A percentile compares a stretch with the other conserved stretches of the same genome.
Evolutionary conservation across 169 alveolate species (phyloP).

Genomic region (Plasmodium blacklocki): DNA sequence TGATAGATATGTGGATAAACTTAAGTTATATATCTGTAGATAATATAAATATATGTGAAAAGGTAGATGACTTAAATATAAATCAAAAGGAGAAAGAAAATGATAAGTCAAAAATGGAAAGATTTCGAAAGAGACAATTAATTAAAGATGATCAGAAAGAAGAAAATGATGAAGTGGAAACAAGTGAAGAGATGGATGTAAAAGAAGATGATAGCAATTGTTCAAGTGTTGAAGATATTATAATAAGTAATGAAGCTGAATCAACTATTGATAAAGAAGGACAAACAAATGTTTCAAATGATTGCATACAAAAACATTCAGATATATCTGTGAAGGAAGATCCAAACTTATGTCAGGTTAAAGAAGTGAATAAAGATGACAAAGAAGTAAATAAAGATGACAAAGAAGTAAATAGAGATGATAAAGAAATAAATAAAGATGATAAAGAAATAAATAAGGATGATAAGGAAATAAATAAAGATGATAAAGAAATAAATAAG

Average conservation of each 20-base stretch:
- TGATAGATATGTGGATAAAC: slow-evolving; percentile 14
- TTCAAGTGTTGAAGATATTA: background rate
- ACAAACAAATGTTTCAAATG: background rate
- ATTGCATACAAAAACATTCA: background rate
- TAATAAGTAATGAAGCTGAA: background rate
- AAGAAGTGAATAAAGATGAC: background rate
- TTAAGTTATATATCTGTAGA: slow-evolving; percentile 15
- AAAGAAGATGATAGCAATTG: too few species aligned
- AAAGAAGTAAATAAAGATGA: background rate
- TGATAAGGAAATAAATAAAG: background rate
- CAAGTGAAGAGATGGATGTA: too few species aligned
- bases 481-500: slow-evolving; percentile 6
- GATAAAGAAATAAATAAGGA: background rate
- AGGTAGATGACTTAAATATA: slow-evolving; percentile 5
- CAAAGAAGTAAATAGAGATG: too few species aligned
- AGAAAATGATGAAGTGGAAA: too few species aligned
- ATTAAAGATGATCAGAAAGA: too few species aligned
- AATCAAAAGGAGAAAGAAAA: background rate
- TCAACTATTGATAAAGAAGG: background rate
- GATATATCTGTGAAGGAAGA: background rate
- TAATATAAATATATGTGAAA: slow-evolving; percentile 3
- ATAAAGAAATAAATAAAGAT: background rate
- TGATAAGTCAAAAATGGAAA: too few species aligned
- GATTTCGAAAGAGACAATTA: too few species aligned
- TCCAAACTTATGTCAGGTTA: background rate